Evolutionary conservation across 2,329 filamentous ascomycete genomes (phyloP).

Genomic region (Phialophora macrospora): DNA sequence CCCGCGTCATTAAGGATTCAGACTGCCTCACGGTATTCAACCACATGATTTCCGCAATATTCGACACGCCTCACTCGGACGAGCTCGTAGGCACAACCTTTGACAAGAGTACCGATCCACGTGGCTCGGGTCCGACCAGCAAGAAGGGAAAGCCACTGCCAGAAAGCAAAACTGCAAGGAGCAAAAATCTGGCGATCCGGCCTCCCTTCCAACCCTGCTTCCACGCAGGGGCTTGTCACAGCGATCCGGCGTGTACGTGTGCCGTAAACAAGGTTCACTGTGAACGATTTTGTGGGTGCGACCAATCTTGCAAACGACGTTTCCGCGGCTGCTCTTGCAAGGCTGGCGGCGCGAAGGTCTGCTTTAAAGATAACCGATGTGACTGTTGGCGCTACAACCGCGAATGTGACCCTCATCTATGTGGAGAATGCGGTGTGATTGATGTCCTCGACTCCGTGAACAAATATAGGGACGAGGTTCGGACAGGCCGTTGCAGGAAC

Average conservation of each 20-base stretch:
- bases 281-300: constrained; percentile 39
- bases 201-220: constrained; percentile 38
- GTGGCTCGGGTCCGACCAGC: background rate
- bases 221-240: constrained; percentile 38
- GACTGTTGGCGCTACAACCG: constrained; percentile 73
- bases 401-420: constrained; percentile 80
- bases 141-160: constrained; percentile 23
- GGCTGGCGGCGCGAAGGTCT: constrained; percentile 31
- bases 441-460: constrained; percentile 73
- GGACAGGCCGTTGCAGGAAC: constrained; percentile 70
- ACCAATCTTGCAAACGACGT: constrained; percentile 36
- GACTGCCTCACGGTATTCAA: constrained; percentile 34
- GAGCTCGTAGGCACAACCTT: constrained; percentile 1
- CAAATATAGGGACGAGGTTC: constrained; percentile 62
- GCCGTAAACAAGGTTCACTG: constrained; percentile 37
- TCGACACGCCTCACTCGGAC: constrained; percentile 15
- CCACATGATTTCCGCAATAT: constrained; percentile 29
- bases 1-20: constrained; percentile 30
- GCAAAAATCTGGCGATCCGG: constrained; percentile 33
- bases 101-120: constrained; percentile 22
- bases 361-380: constrained; percentile 52
- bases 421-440: constrained; percentile 69
- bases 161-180: constrained; percentile 32
- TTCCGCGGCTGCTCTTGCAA: constrained; percentile 40
- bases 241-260: constrained; percentile 37